A percentile compares a stretch with the other conserved stretches of the same genome.
Evolutionary conservation across 2,329 filamentous ascomycete species (phyloP).

Genomic region (Epichloe festucae): DNA sequence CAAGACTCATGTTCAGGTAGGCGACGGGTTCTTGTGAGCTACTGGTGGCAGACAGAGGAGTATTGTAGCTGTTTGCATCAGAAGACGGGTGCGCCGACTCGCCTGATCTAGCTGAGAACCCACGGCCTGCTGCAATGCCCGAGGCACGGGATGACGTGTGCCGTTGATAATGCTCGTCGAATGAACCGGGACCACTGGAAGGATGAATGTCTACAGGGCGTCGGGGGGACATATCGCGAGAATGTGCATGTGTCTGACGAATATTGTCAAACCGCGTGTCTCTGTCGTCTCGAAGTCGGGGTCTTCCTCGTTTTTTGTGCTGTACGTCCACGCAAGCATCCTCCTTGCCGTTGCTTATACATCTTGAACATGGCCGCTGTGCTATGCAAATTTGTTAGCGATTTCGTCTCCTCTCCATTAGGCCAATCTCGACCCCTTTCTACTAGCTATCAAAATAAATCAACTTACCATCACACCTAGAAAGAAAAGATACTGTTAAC

Average conservation of each 20-base stretch:
- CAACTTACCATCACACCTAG: constrained; percentile 2
- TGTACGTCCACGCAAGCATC: constrained; percentile 72
- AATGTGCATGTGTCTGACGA: constrained; percentile 26
- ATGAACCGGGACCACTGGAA: constrained; percentile 29
- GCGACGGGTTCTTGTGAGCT: constrained; percentile 36
- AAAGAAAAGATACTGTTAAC: background rate
- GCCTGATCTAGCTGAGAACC: constrained; percentile 31
- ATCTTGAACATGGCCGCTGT: constrained; percentile 66
- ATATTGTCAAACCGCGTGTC: constrained; percentile 44
- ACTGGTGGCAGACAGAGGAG: constrained; percentile 15
- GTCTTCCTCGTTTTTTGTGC: constrained; percentile 78
- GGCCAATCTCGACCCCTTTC: background rate
- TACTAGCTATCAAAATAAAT: background rate
- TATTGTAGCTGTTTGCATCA: constrained; percentile 1
- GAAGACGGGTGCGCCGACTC: constrained; percentile 28
- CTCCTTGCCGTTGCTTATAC: constrained; percentile 65
- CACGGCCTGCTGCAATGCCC: constrained; percentile 39
- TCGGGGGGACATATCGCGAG: constrained; percentile 32
- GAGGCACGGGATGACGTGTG: constrained; percentile 38
- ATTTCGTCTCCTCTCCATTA: background rate
- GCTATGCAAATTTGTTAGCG: constrained; percentile 34
- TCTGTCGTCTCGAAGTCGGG: constrained; percentile 61
- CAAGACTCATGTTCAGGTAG: constrained; percentile 45
- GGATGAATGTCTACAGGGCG: constrained; percentile 40
- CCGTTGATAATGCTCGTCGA: constrained; percentile 33